A percentile compares a stretch with the other conserved stretches of the same genome.
These are phyloP conservation scores for Nakaseomyces bracarensis DNA, from an alignment of 1,139 yeast genomes.

Conservation along the genomic window DNA sequence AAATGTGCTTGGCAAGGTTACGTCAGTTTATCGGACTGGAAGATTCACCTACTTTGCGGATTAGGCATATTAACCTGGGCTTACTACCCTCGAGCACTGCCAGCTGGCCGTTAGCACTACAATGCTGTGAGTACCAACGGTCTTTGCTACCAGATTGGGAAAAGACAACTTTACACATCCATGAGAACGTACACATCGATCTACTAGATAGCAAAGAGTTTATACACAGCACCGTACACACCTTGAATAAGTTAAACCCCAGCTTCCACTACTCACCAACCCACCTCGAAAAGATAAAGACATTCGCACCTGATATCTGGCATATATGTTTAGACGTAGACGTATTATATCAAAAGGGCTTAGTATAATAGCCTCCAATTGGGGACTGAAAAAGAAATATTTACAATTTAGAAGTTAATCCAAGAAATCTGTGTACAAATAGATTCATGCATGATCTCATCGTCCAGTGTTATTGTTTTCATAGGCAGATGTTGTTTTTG, in stretches of 20 bases:
- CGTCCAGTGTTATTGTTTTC: no score
- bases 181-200: conserved; percentile 56
- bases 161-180: conserved; percentile 49
- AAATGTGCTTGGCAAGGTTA: conserved; percentile 40
- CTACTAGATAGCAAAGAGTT: conserved; percentile 34
- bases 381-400: no score
- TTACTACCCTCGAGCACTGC: conserved; percentile 60
- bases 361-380: no score
- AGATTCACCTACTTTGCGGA: conserved; percentile 17
- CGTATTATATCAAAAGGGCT: conserved; percentile 12
- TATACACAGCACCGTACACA: conserved; percentile 9
- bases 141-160: conserved; percentile 9
- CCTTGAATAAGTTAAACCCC: conserved; percentile 10
- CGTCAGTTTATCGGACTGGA: conserved; percentile 8
- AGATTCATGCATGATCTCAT: no score
- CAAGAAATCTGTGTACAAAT: neutral
- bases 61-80: conserved; percentile 70
- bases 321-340: conserved; percentile 61
- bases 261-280: conserved; percentile 13
- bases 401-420: neutral
- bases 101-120: conserved; percentile 48
- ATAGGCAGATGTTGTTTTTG: no score
- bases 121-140: conserved; percentile 20
- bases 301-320: conserved; percentile 83
- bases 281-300: conserved; percentile 52